phyloP scores from a whole-genome alignment of 2,329 filamentous ascomycete species.

The Xylariaceae sp. region DNA sequence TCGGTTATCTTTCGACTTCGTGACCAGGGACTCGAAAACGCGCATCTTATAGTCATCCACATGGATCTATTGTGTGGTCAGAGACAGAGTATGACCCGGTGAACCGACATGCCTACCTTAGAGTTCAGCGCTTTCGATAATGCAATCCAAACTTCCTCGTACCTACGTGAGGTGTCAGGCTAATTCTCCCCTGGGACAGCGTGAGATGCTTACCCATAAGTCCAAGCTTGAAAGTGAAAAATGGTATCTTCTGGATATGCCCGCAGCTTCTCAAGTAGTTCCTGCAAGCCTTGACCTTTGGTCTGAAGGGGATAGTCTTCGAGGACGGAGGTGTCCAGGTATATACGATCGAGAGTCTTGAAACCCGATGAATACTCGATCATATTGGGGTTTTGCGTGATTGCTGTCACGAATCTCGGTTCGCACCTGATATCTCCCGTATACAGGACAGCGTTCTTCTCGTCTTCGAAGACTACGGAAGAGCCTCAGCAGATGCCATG shows the following conservation, averaged over 20 bases:
- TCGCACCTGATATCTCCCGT: constrained; percentile 87
- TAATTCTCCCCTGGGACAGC: background rate
- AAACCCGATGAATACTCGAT: constrained; percentile 66
- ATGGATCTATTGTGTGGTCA: constrained; percentile 54
- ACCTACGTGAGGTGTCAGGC: constrained; percentile 36
- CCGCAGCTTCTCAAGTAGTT: constrained; percentile 64
- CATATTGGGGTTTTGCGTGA: constrained; percentile 66
- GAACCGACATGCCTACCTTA: constrained; percentile 37
- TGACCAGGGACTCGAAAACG: constrained; percentile 62
- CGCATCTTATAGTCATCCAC: constrained; percentile 74
- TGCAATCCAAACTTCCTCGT: constrained; percentile 87
- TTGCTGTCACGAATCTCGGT: constrained; percentile 73
- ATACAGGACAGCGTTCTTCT: constrained; percentile 70
- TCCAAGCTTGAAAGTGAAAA: constrained; percentile 87
- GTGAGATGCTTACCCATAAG: constrained; percentile 53
- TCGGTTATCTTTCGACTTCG: constrained; percentile 36
- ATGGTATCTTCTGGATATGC: constrained; percentile 66
- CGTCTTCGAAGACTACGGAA: constrained; percentile 62
- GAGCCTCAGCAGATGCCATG: constrained; percentile 2
- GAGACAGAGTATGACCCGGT: background rate
- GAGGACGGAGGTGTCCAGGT: constrained; percentile 79
- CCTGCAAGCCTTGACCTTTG: constrained; percentile 69
- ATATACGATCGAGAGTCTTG: constrained; percentile 71
- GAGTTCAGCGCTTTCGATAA: constrained; percentile 65
- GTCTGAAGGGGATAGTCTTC: constrained; percentile 44